Evolutionary conservation across 1,284 basidiomycete genomes (phyloP).

Genomic region (Marasmius tenuissimus): DNA sequence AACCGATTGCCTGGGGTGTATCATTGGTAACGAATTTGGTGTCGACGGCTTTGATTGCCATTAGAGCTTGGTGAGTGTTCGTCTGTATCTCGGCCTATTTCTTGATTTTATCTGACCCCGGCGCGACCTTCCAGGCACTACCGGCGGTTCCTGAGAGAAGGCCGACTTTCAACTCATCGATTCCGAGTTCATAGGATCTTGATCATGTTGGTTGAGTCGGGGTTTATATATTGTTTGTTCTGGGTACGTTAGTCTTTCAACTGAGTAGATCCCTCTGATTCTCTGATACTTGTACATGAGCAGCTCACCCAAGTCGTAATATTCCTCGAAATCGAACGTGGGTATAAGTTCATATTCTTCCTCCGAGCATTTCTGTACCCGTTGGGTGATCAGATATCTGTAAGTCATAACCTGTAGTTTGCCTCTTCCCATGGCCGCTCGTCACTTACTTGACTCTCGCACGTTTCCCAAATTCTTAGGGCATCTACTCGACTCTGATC

Average conservation of each 20-base stretch:
- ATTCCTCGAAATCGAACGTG: constrained; percentile 2
- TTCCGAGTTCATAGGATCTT: constrained; percentile 1
- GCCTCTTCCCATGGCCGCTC: not conserved
- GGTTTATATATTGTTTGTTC: constrained; percentile 9
- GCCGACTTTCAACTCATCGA: not conserved
- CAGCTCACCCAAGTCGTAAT: constrained; percentile 6
- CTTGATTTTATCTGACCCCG: not conserved
- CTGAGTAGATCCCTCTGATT: too few relatives aligned
- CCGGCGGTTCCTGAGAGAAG: not conserved
- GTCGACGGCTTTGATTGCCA: constrained; percentile 5
- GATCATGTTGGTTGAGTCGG: constrained; percentile 7
- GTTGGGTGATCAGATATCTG: constrained; percentile 10
- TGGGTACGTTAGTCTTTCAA: not conserved
- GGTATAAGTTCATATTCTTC: not conserved
- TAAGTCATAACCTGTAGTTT: not conserved
- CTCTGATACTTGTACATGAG: not conserved
- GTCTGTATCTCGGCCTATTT: not conserved
- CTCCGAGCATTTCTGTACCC: constrained; percentile 1
- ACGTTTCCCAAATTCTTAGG: not conserved
- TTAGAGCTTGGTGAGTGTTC: constrained; percentile 4
- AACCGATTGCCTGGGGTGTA: constrained; percentile 7
- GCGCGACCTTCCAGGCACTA: not conserved
- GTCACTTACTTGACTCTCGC: not conserved
- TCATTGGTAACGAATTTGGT: constrained; percentile 6
- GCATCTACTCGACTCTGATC: constrained; percentile 8